These are phyloP conservation scores for Cladobotryum protrusum DNA, from an alignment of 2,329 filamentous ascomycete genomes.

Conservation along the genomic window DNA sequence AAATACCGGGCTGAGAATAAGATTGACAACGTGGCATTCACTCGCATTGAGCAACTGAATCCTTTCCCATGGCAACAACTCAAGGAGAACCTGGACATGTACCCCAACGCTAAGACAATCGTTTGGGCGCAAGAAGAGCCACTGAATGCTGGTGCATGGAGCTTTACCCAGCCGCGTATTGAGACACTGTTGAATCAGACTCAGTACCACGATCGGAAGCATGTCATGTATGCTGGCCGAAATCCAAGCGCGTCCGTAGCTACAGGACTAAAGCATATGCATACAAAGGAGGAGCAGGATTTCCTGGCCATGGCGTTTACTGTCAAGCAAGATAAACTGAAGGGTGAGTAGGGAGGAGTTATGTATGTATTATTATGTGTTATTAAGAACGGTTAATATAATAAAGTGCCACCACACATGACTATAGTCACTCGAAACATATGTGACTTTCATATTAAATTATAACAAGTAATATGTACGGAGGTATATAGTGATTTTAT, in stretches of 20 bases:
- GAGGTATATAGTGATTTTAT: no score
- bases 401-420: no score
- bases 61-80: conserved; percentile 98
- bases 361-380: conserved; percentile 4
- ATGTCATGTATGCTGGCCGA: conserved; percentile 95
- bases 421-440: no score
- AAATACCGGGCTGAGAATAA: conserved; percentile 87
- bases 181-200: conserved; percentile 95
- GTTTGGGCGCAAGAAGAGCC: conserved; percentile 98
- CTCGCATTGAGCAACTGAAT: conserved; percentile 94
- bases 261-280: conserved; percentile 80
- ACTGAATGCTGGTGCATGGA: conserved; percentile 94
- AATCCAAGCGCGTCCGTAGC: conserved; percentile 91
- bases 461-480: no score
- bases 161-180: conserved; percentile 92
- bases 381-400: neutral
- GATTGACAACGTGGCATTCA: conserved; percentile 87
- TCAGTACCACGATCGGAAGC: conserved; percentile 84
- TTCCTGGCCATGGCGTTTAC: conserved; percentile 61
- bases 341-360: conserved; percentile 48
- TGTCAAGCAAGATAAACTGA: conserved; percentile 62
- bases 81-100: conserved; percentile 91
- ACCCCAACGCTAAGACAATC: conserved; percentile 95
- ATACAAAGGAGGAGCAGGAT: conserved; percentile 89
- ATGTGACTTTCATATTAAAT: no score